Base-by-base conservation (phyloP, 2,329 filamentous ascomycete genomes). In the Mariannaea sp. region DNA sequence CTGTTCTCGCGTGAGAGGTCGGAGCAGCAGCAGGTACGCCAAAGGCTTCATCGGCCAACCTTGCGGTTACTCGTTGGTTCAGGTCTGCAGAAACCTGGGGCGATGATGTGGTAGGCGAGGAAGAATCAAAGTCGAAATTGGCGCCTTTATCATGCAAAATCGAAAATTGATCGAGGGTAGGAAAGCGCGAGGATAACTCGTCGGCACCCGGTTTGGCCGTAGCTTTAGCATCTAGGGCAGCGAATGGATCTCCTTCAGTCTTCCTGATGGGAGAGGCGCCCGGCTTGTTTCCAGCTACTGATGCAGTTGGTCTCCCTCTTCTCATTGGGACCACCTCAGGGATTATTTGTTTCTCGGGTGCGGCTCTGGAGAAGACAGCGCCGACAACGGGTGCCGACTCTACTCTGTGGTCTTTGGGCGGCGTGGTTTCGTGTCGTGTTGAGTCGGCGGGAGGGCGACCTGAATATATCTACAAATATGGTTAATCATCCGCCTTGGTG, bases 311-410 rank as follows among this genome's bases (percentile, higher is more conserved):
- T 14, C 92, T 89, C 4, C 94, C 94, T 74, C 94, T 83, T 56
- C 94, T 84, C 94, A 97, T 97, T 1, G 93, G 94, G 30, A 89
- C 86, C 57, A 99, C 91, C 19, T 97, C 91, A 7, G 94, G 94
- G 49, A 97, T 86, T 7, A 81, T 77, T 61, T 88, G 84, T 48
- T 88, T 83, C 61, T 88, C 82, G 50, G 88, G 84, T 20, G 84
- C 76, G 2, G 88, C 85, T n/a, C 89, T 85, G 5, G 90, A 84
- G 65, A 93, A 93, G 13, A 92, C 86, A 9, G 93, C 87, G 7
- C 93, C 92, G 26, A 96, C 85, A 26, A 85, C 79, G 5, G 87
- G 83, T 24, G 83, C 76, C 14, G 83, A 74, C 41, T 77, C 71
- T 36, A 78, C 68, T 52, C 81, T 78, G 6, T 78, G 73, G 7